Evolutionary conservation across 2,329 filamentous ascomycete species (phyloP), one percentile per base, ranked within the genome.

Genomic region (Colletotrichum sp.): DNA sequence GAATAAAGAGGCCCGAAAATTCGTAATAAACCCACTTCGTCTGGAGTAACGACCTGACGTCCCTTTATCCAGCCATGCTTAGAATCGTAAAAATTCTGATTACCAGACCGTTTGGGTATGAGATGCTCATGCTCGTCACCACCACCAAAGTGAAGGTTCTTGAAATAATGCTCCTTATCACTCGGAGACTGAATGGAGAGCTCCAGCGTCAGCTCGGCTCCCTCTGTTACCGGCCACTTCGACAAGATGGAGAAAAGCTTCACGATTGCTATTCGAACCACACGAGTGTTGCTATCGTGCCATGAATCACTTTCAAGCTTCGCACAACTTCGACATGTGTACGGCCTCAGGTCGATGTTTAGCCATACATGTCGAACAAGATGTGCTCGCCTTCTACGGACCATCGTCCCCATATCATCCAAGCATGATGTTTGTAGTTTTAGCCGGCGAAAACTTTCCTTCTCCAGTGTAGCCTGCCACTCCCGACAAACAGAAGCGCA

Each of bases 91-190:
- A 72, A 60, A 1, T 3, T 7, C 44, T n/a, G n/a, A 66, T 21
- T n/a, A 26, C 64, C 28, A 57, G 30, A 9, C 67, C 10, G 32
- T 69, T 73, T 18, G 26, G 30, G 24, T 72, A 55, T 30, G 15
- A 26, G 55, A 28, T 75, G 24, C 24, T 82, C 78, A 62, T 78
- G 77, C 34, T 81, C 15, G 63, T 15, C 55, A 18, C 0, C n/a
- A 15, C 26, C 39, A 8, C 64, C 82, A 36, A 83, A 81, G 75
- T 78, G 64, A 26, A 79, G 73, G 72, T 82, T 78, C 71, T 82
- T 82, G 75, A 84, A 84, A 78, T 78, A 85, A 77, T 85, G 81
- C 63, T 84, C 75, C 13, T 62, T 80, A 79, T 86, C 83, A 72
- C 83, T 85, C 15, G 81, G 83, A 65, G 82, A 84, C 55, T 82